These are phyloP conservation scores for Phytophthora parvispora DNA, from an alignment of 352 stramenopile genomes.

Conservation along the genomic window DNA sequence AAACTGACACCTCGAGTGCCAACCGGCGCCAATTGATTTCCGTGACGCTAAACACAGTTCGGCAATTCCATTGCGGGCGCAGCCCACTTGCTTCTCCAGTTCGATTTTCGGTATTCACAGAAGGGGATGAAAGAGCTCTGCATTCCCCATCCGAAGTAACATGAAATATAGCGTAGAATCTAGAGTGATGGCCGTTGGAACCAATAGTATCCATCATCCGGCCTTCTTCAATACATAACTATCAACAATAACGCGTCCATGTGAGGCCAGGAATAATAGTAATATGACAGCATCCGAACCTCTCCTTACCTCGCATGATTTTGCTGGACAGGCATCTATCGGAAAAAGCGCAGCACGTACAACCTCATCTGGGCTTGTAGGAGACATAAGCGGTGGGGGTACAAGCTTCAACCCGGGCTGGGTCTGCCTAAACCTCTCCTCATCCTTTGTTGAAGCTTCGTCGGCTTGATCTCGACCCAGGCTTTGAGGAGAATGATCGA, in stretches of 20 bases:
- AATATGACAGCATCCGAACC: not conserved
- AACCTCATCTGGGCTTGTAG: conserved; percentile 25
- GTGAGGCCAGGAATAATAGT: too few species aligned
- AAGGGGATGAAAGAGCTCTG: not conserved
- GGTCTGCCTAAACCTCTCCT: too few species aligned
- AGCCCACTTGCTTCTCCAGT: not conserved
- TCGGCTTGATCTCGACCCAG: not conserved
- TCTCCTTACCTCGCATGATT: conserved; percentile 14
- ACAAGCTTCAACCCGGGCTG: not conserved
- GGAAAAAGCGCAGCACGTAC: not conserved
- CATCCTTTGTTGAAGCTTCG: too few species aligned
- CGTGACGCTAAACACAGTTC: not conserved
- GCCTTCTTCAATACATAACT: conserved; percentile 27
- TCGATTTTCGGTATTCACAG: not conserved
- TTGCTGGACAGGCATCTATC: not conserved
- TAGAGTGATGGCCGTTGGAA: not conserved
- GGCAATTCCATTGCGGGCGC: conserved; percentile 2
- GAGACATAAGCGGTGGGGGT: conserved; percentile 2
- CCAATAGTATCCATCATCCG: conserved; percentile 9
- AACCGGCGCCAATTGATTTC: not conserved
- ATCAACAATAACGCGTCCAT: not conserved
- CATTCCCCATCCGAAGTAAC: not conserved
- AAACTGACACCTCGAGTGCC: conserved; percentile 11
- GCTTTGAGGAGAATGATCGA: conserved; percentile 4
- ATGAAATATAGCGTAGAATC: conserved; percentile 4